Percentiles rank a stretch among this genome's conserved stretches.
These are phyloP conservation scores for Tricholoma sp. DNA, from an alignment of 768 basidiomycete genomes.

Conservation along the genomic window DNA sequence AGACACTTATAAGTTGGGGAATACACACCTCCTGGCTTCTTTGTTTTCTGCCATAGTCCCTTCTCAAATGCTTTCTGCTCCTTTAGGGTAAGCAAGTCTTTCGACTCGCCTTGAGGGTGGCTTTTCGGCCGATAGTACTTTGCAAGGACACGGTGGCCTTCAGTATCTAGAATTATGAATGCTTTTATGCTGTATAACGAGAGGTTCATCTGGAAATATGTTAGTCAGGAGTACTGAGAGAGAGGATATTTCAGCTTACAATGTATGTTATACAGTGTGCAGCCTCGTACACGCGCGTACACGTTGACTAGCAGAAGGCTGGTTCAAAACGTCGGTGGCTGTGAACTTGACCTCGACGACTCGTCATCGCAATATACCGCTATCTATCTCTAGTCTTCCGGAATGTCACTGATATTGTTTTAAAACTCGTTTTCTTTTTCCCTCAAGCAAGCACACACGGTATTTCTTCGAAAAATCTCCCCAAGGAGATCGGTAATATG, in stretches of 20 bases:
- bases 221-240: not conserved
- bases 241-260: not conserved
- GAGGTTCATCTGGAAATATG: slow-evolving; percentile 53
- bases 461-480: slow-evolving; percentile 38
- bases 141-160: slow-evolving; percentile 90
- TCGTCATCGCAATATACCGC: too few species aligned
- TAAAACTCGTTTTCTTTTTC: slow-evolving; percentile 52
- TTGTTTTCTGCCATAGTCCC: slow-evolving; percentile 92
- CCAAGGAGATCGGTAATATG: slow-evolving; percentile 44
- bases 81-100: slow-evolving; percentile 66
- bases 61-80: slow-evolving; percentile 97
- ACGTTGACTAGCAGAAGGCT: not conserved
- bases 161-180: slow-evolving; percentile 90
- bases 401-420: slow-evolving; percentile 14
- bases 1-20: not conserved
- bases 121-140: slow-evolving; percentile 89
- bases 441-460: slow-evolving; percentile 24
- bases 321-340: not conserved
- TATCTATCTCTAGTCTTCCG: not conserved
- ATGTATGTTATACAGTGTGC: not conserved
- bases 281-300: not conserved
- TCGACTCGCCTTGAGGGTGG: slow-evolving; percentile 56
- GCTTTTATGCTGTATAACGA: slow-evolving; percentile 85
- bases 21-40: slow-evolving; percentile 79
- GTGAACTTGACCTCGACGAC: not conserved